A percentile compares a stretch with the other conserved stretches of the same genome.
These are phyloP conservation scores for Oryza meyeriana DNA, from an alignment of 176 grass and related monocot genomes.

Conservation along the genomic window DNA sequence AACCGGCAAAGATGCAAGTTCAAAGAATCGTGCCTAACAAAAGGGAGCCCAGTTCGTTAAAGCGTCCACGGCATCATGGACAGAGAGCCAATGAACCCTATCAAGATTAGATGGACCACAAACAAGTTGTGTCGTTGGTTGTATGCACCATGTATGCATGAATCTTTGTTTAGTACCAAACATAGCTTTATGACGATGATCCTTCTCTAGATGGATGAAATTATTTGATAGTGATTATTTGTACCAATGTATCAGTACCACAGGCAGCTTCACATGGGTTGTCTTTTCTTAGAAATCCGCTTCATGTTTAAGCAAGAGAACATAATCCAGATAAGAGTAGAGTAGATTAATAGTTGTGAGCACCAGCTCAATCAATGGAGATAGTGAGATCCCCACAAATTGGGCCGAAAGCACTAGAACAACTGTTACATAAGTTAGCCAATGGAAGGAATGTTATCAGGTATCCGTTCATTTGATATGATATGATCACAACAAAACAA, in stretches of 20 bases:
- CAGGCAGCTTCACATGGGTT: neutral
- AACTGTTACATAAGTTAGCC: neutral
- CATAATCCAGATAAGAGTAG: neutral
- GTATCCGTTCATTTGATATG: neutral
- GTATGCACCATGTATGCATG: constrained; percentile 3
- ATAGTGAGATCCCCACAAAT: neutral
- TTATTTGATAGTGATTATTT: neutral
- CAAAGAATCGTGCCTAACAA: constrained; percentile 1
- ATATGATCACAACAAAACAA: neutral
- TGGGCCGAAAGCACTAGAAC: neutral
- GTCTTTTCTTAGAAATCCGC: neutral
- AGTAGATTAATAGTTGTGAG: neutral
- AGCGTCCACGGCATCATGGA: constrained; percentile 2
- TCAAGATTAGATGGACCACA: constrained; percentile 29
- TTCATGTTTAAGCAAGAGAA: neutral
- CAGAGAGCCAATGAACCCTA: constrained; percentile 17
- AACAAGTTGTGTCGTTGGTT: constrained; percentile 6
- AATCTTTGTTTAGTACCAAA: neutral
- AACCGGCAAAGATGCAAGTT: neutral
- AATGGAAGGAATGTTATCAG: neutral
- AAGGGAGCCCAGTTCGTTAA: constrained; percentile 14
- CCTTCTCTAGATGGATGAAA: constrained; percentile 1
- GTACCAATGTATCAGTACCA: neutral
- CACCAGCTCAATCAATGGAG: neutral
- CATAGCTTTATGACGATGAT: neutral